Evolutionary conservation across 805 yeast species (phyloP).

Genomic region (Komagataella mondaviorum): DNA sequence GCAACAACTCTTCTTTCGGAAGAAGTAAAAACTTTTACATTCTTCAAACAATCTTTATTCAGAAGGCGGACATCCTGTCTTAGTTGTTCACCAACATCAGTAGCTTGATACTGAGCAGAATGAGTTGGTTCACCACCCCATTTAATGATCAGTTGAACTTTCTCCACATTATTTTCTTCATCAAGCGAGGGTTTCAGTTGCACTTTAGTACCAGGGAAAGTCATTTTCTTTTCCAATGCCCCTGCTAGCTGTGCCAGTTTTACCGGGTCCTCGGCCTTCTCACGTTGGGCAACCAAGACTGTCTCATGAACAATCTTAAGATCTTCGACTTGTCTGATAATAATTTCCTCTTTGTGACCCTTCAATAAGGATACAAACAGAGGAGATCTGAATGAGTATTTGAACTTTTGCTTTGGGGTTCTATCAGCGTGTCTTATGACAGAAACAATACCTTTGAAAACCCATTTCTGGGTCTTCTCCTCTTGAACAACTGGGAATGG

Average conservation of each 20-base stretch:
- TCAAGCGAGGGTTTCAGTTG: conserved; percentile 84
- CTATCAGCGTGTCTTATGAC: conserved; percentile 96
- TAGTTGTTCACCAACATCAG: conserved; percentile 90
- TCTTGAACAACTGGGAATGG: conserved; percentile 21
- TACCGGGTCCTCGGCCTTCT: conserved; percentile 64
- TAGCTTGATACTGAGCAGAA: conserved; percentile 88
- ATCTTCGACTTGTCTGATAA: conserved; percentile 81
- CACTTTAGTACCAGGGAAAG: conserved; percentile 91
- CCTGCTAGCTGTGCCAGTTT: conserved; percentile 65
- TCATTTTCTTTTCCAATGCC: conserved; percentile 80
- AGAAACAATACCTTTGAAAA: conserved; percentile 81
- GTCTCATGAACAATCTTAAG: conserved; percentile 77
- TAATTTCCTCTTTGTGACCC: conserved; percentile 93
- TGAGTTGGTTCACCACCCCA: conserved; percentile 99
- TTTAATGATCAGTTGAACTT: conserved; percentile 88
- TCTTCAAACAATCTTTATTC: conserved; percentile 72
- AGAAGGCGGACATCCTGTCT: conserved; percentile 83
- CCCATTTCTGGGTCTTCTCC: conserved; percentile 84
- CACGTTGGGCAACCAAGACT: conserved; percentile 67
- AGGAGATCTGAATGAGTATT: conserved; percentile 84
- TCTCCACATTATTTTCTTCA: conserved; percentile 62
- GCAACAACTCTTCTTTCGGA: conserved; percentile 93
- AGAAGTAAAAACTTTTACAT: conserved; percentile 78
- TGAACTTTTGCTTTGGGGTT: conserved; percentile 96
- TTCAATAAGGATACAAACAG: conserved; percentile 75